These are phyloP conservation scores for Saccharum officinarum DNA, from an alignment of 176 grass and related monocot species.

Conservation along the genomic window DNA sequence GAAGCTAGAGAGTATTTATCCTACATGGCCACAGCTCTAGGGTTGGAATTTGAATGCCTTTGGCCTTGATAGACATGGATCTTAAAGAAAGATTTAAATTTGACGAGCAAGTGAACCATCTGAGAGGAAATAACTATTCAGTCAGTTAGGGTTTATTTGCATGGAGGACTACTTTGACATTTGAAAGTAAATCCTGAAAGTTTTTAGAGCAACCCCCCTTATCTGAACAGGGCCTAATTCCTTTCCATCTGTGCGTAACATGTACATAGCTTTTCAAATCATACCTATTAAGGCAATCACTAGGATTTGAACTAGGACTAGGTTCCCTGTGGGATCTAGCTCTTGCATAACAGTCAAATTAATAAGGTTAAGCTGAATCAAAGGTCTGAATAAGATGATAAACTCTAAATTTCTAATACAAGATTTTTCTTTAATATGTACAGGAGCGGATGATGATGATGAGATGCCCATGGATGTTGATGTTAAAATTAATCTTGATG, in stretches of 20 bases:
- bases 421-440: constrained; percentile 24
- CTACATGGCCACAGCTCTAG: neutral
- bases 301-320: neutral
- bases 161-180: neutral
- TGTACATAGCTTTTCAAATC: neutral
- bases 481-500: constrained; percentile 54
- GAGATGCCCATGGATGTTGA: constrained; percentile 72
- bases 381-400: neutral
- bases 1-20: neutral
- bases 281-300: neutral
- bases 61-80: neutral
- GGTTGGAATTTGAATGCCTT: neutral
- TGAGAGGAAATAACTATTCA: neutral
- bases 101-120: neutral
- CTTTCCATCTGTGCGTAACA: neutral
- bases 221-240: neutral
- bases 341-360: neutral
- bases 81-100: neutral
- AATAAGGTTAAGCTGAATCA: neutral
- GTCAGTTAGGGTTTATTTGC: neutral
- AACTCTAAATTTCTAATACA: constrained; percentile 9
- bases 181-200: neutral
- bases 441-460: constrained; percentile 62
- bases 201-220: neutral
- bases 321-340: neutral